A percentile compares a stretch with the other conserved stretches of the same genome.
These are phyloP conservation scores for Erodium texanum DNA, from an alignment of 441 rosid species.

Conservation along the genomic window DNA sequence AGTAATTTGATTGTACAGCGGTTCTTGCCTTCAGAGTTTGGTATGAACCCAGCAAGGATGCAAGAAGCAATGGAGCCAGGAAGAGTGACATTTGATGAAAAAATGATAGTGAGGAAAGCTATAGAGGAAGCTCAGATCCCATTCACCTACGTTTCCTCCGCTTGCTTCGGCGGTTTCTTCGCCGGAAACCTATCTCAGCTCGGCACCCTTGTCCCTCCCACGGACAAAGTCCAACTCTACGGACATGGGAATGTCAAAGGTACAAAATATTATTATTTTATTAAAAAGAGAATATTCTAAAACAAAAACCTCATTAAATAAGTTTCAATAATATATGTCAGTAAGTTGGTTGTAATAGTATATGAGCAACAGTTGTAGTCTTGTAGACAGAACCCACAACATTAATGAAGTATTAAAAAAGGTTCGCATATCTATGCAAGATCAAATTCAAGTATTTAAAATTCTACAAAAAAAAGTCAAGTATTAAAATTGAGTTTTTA, in stretches of 20 bases:
- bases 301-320: too few species aligned
- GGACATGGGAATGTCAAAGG: constrained; percentile 69
- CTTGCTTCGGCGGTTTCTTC: constrained; percentile 67
- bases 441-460: too few species aligned
- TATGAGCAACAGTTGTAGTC: too few species aligned
- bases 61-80: constrained; percentile 62
- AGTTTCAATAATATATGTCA: too few species aligned
- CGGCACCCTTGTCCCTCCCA: constrained; percentile 49
- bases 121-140: constrained; percentile 67
- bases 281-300: too few species aligned
- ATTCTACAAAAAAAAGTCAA: too few species aligned
- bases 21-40: constrained; percentile 78
- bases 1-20: constrained; percentile 21
- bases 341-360: too few species aligned
- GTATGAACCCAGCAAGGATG: constrained; percentile 72
- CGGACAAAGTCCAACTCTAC: constrained; percentile 28
- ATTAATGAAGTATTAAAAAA: too few species aligned
- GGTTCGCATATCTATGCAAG: too few species aligned
- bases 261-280: constrained; percentile 11
- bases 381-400: too few species aligned
- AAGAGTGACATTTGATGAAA: constrained; percentile 61
- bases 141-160: constrained; percentile 49
- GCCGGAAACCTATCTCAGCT: constrained; percentile 53
- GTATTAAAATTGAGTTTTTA: too few species aligned
- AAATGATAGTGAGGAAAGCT: constrained; percentile 59